Evolutionary conservation across 2,329 filamentous ascomycete genomes (phyloP), one percentile per base, ranked within the genome.

Genomic region (Colletotrichum liriopes): DNA sequence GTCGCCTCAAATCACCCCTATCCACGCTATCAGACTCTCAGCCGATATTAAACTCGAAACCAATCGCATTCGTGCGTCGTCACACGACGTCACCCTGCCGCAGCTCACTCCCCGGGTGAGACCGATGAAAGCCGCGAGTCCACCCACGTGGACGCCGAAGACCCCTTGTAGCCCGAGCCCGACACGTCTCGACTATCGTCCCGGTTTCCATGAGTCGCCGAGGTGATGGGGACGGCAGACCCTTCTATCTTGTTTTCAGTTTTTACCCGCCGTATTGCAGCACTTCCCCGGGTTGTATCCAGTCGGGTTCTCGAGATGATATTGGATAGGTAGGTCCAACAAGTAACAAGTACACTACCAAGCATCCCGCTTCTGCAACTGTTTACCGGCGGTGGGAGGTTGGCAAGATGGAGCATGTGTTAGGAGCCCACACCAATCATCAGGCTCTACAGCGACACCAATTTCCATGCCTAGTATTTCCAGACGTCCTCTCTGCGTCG

Each of bases 61-160:
- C 49, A 37, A 41, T 11, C 18, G 16, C 16, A 14, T 55, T 41
- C 29, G 54, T 67, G 55, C 55, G 45, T 60, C 62, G 52, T 55
- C 32, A 68, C 49, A 55, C 45, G 51, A 64, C 49, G 41, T 23
- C 5, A 20, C 20, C 23, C 45, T 35, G n/a, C 37, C 35, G 29
- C 32, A 56, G 6, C 32, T 29, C 45, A 14, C 23, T 41, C 35
- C n/a, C 12, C 29, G 37, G 47, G 54, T 12, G 54, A 66, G 45
- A 51, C 67, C 67, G 67, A 67, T 67, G 62, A 35, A 59, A 52
- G 62, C 67, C 67, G 62, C 37, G n/a, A 32, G 51, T 35, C 41
- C 62, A 20, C 45, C 45, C 67, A 70, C 67, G 62, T 70, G 62
- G 62, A 66, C 55, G 20, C 62, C 62, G 45, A 60, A 60, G 45